Evolutionary conservation across 2,329 filamentous ascomycete species (phyloP).

Genomic region (Grosmannia huntii): DNA sequence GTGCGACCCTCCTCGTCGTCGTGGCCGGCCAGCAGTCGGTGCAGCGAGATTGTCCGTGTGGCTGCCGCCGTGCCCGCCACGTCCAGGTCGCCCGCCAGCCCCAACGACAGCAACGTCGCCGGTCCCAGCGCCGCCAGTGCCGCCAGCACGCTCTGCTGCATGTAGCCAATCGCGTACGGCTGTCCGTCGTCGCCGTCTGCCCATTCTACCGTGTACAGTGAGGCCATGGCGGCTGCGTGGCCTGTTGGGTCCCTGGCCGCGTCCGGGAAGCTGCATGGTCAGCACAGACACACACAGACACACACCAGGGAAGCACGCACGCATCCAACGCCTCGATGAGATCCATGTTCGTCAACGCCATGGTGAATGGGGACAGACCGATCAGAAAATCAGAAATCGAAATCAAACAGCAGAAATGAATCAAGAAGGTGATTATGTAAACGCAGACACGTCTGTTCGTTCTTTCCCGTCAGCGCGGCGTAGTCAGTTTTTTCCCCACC

Average conservation of each 20-base stretch:
- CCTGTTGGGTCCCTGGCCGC: constrained; percentile 43
- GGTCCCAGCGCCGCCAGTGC: constrained; percentile 38
- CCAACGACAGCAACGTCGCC: constrained; percentile 41
- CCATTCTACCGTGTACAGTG: constrained; percentile 55
- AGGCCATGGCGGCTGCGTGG: constrained; percentile 42
- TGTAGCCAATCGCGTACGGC: constrained; percentile 44
- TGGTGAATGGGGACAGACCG: background rate
- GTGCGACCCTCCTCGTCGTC: constrained; percentile 50
- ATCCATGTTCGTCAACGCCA: constrained; percentile 14
- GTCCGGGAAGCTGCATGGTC: constrained; percentile 60
- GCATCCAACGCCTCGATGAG: constrained; percentile 14
- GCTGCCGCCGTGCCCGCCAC: constrained; percentile 10
- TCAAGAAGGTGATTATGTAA: too few relatives aligned
- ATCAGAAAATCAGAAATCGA: background rate
- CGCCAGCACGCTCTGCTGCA: constrained; percentile 37
- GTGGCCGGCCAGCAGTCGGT: constrained; percentile 43
- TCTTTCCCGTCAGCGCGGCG: too few relatives aligned
- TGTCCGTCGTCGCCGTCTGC: constrained; percentile 49
- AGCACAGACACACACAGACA: background rate
- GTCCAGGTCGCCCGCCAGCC: constrained; percentile 35
- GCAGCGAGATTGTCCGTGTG: constrained; percentile 50
- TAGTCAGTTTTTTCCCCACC: too few relatives aligned
- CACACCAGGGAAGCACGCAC: constrained; percentile 13
- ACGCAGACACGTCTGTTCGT: too few relatives aligned
- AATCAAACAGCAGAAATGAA: too few relatives aligned